These are phyloP conservation scores for Drosera spatulata DNA, from an alignment of 179 eudicot species.

Conservation along the genomic window DNA sequence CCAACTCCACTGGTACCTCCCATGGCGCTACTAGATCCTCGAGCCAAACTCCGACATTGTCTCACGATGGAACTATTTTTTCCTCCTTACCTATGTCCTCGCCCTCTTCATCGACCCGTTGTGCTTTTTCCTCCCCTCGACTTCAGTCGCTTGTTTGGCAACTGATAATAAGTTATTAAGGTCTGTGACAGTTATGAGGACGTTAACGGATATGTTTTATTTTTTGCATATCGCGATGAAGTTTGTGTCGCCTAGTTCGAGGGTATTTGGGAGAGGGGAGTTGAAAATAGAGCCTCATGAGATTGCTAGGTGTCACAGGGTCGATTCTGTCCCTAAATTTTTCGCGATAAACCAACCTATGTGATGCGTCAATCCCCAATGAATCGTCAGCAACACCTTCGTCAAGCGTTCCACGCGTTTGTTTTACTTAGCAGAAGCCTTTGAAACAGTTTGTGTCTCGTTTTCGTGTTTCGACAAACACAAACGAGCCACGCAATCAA, in stretches of 20 bases:
- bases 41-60: conserved; percentile 32
- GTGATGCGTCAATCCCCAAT: too few species aligned
- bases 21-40: conserved; percentile 27
- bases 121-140: conserved; percentile 22
- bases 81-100: conserved; percentile 24
- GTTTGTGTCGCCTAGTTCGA: conserved; percentile 23
- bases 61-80: conserved; percentile 26
- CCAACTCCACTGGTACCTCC: conserved; percentile 21
- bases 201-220: conserved; percentile 15
- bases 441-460: too few species aligned
- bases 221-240: conserved; percentile 23
- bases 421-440: too few species aligned
- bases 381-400: too few species aligned
- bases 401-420: too few species aligned
- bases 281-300: conserved; percentile 34
- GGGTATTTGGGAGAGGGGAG: conserved; percentile 39
- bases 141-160: conserved; percentile 19
- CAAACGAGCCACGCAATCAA: too few species aligned
- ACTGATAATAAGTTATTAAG: conserved; percentile 10
- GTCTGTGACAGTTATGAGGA: conserved; percentile 21
- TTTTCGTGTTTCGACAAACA: too few species aligned
- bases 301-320: conserved; percentile 25
- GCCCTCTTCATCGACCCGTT: conserved; percentile 40
- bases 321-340: conserved; percentile 29
- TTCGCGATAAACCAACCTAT: too few species aligned